These are phyloP conservation scores for Vanilla planifolia DNA, from an alignment of 106 monocot genomes.

Conservation along the genomic window DNA sequence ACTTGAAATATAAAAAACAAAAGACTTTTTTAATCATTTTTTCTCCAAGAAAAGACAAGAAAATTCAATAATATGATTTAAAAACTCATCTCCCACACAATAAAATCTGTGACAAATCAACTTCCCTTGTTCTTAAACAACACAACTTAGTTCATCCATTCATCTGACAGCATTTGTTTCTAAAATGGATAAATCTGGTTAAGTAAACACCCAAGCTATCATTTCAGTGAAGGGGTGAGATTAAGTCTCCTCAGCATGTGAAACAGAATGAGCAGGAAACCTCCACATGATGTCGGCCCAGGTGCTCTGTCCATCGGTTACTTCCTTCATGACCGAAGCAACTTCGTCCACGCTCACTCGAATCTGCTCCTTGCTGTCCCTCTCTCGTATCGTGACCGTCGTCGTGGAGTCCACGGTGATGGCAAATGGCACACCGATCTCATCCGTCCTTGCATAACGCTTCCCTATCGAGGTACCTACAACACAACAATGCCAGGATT, in stretches of 20 bases:
- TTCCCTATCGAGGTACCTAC: slow-evolving; percentile 94
- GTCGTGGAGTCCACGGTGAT: slow-evolving; percentile 69
- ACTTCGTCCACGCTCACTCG: slow-evolving; percentile 75
- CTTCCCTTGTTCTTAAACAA: no score
- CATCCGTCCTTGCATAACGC: slow-evolving; percentile 28
- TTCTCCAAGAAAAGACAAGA: no score
- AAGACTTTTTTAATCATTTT: no score
- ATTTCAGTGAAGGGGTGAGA: no score
- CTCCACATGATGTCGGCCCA: slow-evolving; percentile 88
- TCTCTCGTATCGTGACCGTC: slow-evolving; percentile 72
- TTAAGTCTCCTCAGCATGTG: slow-evolving; percentile 7
- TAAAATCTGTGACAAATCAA: no score
- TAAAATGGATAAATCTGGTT: no score
- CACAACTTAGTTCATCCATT: no score
- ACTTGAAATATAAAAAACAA: no score
- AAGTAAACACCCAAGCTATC: no score
- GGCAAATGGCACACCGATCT: slow-evolving; percentile 35
- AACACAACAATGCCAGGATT: background rate
- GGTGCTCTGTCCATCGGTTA: slow-evolving; percentile 81
- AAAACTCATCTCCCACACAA: no score
- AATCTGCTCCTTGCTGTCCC: slow-evolving; percentile 91
- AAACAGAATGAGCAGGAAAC: slow-evolving; percentile 40
- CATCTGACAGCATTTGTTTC: no score
- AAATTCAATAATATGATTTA: no score
- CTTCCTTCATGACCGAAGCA: slow-evolving; percentile 70